Base-by-base conservation (phyloP, 2,329 filamentous ascomycete genomes). In the Colletotrichum brevisporum region DNA sequence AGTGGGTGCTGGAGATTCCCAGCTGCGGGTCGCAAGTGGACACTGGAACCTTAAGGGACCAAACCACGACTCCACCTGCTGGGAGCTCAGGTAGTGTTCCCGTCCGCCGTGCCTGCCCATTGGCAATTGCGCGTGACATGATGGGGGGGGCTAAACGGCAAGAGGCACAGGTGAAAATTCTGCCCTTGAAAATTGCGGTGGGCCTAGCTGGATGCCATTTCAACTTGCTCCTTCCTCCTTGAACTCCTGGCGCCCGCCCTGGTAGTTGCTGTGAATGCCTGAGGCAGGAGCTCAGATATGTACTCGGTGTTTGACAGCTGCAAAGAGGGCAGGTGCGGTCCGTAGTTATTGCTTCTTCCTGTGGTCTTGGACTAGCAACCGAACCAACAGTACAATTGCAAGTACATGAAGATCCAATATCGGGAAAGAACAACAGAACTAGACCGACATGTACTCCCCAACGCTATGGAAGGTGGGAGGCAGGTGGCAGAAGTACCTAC, bases 21-120 rank as follows among this genome's bases (percentile, higher is more conserved):
- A 53, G 16, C 24, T 16, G 43, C 61, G 61, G 61, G 52, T 50
- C 43, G 31, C 15, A 41, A 51, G 50, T 2, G 31, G 31, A 36
- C 31, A 36, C 31, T 36, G 52, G 43, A 63, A 63, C 60, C 26
- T 41, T 31, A 63, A 63, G 60, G 60, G 60, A 63, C 60, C 60
- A 41, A 39, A 51, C n/a, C n/a, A n/a, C n/a, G n/a, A n/a, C 24
- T 41, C 61, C 52, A 63, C 31, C 31, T 36, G 31, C 60, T 16
- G 52, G 18, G 13, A 26, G 50, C 48, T 63, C 27, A 41, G 51
- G 52, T 24, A 24, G 21, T 24, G 21, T 24, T 50, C 15, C n/a
- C 18, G n/a, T 50, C 43, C 26, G 8, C 31, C n/a, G 63, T 53
- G 48, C 31, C 41, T 45, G 47, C 24, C 56, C 24, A 58, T 58